Conservation (phyloP, 139 green algal species). For the Chlorella sp. region DNA sequence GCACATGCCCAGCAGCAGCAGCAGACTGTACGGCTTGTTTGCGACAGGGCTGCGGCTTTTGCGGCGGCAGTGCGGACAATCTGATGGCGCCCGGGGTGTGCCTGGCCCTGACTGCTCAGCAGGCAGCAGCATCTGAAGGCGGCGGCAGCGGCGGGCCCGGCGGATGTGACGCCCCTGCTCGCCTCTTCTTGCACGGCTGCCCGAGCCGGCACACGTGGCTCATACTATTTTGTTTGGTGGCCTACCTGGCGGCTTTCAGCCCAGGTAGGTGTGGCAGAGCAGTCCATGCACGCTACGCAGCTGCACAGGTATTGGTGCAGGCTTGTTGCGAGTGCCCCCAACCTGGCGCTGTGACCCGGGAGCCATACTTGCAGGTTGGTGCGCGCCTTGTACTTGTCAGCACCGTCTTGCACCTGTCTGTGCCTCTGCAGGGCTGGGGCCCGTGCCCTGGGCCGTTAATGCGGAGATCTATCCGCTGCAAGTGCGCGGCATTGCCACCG, state of each 20-base stretch:
- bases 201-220: slow-evolving; percentile 57
- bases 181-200: slow-evolving; percentile 59
- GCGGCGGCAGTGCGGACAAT: slow-evolving; percentile 4
- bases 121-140: not conserved
- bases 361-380: too few relatives aligned
- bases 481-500: slow-evolving; percentile 48
- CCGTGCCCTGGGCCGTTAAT: slow-evolving; percentile 83
- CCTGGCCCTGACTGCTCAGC: slow-evolving; percentile 15
- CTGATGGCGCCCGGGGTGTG: slow-evolving; percentile 45
- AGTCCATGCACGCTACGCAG: too few relatives aligned
- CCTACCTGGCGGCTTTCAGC: slow-evolving; percentile 77
- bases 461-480: slow-evolving; percentile 77
- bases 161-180: not conserved
- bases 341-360: too few relatives aligned
- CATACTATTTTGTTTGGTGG: slow-evolving; percentile 57
- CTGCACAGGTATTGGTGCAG: too few relatives aligned
- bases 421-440: slow-evolving; percentile 64
- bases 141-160: not conserved
- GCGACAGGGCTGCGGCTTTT: slow-evolving; percentile 55
- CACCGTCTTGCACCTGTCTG: too few relatives aligned
- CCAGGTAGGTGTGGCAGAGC: slow-evolving; percentile 9
- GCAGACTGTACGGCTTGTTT: slow-evolving; percentile 42
- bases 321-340: too few relatives aligned
- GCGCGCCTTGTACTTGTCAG: too few relatives aligned
- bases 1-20: not conserved